Conservation (phyloP, 106 monocot species). For the Allium fistulosum region DNA sequence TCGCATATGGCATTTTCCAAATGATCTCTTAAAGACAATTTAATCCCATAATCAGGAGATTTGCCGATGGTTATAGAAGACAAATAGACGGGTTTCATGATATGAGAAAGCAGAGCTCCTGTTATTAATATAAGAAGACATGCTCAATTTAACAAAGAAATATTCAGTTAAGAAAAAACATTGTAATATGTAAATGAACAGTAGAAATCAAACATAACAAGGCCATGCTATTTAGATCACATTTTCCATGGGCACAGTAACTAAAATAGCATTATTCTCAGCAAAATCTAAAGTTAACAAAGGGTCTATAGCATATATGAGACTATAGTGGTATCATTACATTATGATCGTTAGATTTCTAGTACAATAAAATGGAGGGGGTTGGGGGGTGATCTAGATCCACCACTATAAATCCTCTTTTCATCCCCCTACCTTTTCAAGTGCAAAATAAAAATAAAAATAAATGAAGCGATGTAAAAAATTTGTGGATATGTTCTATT, state of each 20-base stretch:
- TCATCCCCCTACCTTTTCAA: too few relatives aligned
- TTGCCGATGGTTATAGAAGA: constrained; percentile 65
- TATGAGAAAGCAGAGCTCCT: constrained; percentile 81
- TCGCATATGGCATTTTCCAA: constrained; percentile 38
- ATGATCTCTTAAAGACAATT: constrained; percentile 19
- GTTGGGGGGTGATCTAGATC: too few relatives aligned
- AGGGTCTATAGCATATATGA: neutral
- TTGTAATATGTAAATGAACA: neutral
- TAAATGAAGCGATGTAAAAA: too few relatives aligned
- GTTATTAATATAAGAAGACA: constrained; percentile 12
- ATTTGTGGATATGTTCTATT: too few relatives aligned
- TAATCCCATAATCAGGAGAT: constrained; percentile 19
- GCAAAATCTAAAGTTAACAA: neutral
- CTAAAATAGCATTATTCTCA: neutral
- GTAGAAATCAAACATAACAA: neutral
- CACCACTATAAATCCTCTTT: too few relatives aligned
- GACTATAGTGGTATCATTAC: neutral
- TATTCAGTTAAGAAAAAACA: neutral
- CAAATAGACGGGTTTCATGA: constrained; percentile 68
- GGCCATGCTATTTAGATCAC: neutral
- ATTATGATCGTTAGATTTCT: too few relatives aligned
- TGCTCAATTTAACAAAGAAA: constrained; percentile 1
- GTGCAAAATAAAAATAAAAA: too few relatives aligned
- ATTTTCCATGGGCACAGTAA: neutral
- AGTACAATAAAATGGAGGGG: too few relatives aligned